Evolutionary conservation across 2,329 filamentous ascomycete species (phyloP).

Genomic region (Coniochaeta sp.): DNA sequence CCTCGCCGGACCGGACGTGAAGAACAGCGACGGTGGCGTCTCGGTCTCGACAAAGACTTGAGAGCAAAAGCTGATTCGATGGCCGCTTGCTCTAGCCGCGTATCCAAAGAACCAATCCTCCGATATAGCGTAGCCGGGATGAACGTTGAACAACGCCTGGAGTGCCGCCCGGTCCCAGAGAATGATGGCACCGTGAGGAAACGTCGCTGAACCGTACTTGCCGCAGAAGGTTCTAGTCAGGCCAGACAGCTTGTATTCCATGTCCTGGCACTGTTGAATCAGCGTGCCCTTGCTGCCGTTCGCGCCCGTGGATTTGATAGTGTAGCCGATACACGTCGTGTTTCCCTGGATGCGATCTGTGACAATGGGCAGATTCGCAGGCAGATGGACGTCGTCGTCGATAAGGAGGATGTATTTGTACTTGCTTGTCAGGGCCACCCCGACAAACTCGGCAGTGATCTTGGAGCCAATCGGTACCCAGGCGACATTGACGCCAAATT

Average conservation of each 20-base stretch:
- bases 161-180: background rate
- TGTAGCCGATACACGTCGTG: background rate
- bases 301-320: background rate
- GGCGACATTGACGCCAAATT: background rate
- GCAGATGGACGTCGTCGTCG: conserved; percentile 1
- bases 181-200: background rate
- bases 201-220: background rate
- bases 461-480: conserved; percentile 2
- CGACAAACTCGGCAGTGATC: conserved; percentile 2
- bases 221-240: background rate
- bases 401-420: conserved; percentile 3
- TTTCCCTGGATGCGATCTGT: background rate
- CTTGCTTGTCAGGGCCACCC: background rate
- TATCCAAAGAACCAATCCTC: conserved; percentile 2
- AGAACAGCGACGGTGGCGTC: background rate
- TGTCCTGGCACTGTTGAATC: conserved; percentile 1
- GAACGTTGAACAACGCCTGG: background rate
- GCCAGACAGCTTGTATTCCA: conserved; percentile 2
- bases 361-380: background rate
- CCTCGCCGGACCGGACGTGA: background rate
- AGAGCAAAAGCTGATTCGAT: background rate
- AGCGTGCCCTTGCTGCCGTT: background rate
- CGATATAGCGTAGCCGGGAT: background rate
- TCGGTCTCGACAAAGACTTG: conserved; percentile 2
- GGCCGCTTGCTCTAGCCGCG: background rate